Conservation (phyloP, 306 rosid genomes). For the Cicer judaicum region DNA sequence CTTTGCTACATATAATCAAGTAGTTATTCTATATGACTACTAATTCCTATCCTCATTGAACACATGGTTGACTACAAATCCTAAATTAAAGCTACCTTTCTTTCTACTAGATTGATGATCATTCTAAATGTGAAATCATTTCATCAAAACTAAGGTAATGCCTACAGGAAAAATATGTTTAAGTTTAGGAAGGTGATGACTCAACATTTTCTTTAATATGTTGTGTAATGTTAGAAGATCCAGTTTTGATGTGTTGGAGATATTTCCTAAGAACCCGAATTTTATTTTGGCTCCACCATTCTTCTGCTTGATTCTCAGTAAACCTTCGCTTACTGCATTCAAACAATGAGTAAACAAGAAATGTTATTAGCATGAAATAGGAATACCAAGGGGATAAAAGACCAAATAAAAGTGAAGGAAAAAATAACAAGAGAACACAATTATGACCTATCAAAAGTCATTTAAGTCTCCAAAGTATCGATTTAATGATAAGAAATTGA, state of each 20-base stretch:
- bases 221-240: conserved; percentile 38
- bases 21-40: not conserved
- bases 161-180: conserved; percentile 19
- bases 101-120: conserved; percentile 26
- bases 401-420: not conserved
- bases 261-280: conserved; percentile 64
- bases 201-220: conserved; percentile 49
- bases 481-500: no score
- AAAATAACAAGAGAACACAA: not conserved
- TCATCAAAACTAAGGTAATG: conserved; percentile 47
- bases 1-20: conserved; percentile 13
- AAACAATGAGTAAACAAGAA: conserved; percentile 13
- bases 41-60: conserved; percentile 21
- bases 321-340: conserved; percentile 69
- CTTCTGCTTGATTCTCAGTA: conserved; percentile 70
- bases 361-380: not conserved
- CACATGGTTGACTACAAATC: not conserved
- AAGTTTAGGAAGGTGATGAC: conserved; percentile 42
- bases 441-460: not conserved
- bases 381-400: not conserved
- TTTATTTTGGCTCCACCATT: conserved; percentile 88
- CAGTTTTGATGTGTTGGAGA: conserved; percentile 41
- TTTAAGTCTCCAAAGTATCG: no score
- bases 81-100: conserved; percentile 25
- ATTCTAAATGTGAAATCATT: conserved; percentile 32